Conservation (phyloP, 2,329 filamentous ascomycete genomes). For the Aspergillaceae sp. region DNA sequence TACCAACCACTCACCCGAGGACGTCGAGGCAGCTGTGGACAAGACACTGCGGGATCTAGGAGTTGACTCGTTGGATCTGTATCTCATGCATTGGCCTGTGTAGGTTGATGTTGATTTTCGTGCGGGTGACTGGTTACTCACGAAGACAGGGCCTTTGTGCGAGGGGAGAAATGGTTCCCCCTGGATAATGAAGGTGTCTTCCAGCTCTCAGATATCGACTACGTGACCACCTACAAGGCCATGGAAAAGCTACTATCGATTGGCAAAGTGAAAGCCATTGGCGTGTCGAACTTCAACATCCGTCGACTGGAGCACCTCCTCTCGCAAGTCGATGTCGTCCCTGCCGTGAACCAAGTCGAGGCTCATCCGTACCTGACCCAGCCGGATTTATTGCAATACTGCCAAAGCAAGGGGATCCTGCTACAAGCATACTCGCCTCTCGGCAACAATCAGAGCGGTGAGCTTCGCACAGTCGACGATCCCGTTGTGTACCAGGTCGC, state of each 20-base stretch:
- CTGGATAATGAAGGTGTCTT: conserved; percentile 15
- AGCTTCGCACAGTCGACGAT: conserved; percentile 45
- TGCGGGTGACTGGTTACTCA: conserved; percentile 7
- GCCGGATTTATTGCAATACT: conserved; percentile 44
- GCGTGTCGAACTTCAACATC: conserved; percentile 65
- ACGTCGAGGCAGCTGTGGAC: conserved; percentile 54
- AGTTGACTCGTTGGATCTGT: conserved; percentile 60
- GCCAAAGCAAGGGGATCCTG: conserved; percentile 45
- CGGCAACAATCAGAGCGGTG: conserved; percentile 42
- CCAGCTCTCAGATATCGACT: conserved; percentile 13
- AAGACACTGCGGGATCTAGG: conserved; percentile 53
- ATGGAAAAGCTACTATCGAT: conserved; percentile 51
- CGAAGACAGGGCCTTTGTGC: conserved; percentile 14
- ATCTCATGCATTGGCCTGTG: conserved; percentile 53
- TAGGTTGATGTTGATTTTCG: not conserved
- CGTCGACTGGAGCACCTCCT: conserved; percentile 65
- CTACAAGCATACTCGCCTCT: conserved; percentile 49
- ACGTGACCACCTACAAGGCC: conserved; percentile 41
- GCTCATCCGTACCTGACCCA: conserved; percentile 29
- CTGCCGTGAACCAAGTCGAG: conserved; percentile 61
- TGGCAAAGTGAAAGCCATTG: conserved; percentile 58
- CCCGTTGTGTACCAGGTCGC: conserved; percentile 52
- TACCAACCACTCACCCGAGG: conserved; percentile 57
- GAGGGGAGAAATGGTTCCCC: conserved; percentile 17
- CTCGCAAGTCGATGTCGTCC: conserved; percentile 54